Conservation (phyloP, 2,329 filamentous ascomycete genomes). For the Alternaria postmessia region DNA sequence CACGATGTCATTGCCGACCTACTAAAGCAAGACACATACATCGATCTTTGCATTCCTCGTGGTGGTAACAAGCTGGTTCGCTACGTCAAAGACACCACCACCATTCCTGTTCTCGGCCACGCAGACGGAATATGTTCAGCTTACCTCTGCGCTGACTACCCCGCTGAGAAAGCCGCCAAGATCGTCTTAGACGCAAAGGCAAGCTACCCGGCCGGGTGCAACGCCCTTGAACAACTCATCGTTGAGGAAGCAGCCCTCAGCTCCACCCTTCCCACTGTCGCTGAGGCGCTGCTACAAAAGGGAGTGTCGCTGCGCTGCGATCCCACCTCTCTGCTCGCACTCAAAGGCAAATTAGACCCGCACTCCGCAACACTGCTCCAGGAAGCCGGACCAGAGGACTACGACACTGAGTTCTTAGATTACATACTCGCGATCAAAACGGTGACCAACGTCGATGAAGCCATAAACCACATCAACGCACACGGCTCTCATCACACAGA, state of each 20-base stretch:
- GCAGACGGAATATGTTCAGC: conserved; percentile 91
- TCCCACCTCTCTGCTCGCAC: conserved; percentile 67
- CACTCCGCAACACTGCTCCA: conserved; percentile 62
- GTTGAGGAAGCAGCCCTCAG: conserved; percentile 76
- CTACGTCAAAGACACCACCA: conserved; percentile 88
- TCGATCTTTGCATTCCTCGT: conserved; percentile 94
- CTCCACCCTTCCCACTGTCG: conserved; percentile 74
- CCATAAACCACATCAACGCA: conserved; percentile 86
- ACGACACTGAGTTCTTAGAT: conserved; percentile 86
- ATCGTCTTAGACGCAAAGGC: conserved; percentile 92
- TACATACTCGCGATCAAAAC: conserved; percentile 85
- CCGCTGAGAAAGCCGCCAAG: conserved; percentile 72
- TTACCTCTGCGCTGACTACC: conserved; percentile 83
- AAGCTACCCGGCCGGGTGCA: conserved; percentile 94
- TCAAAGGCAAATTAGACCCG: conserved; percentile 59
- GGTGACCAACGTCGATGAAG: conserved; percentile 70
- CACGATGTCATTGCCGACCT: conserved; percentile 89
- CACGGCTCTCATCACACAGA: conserved; percentile 97
- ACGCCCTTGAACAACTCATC: conserved; percentile 89
- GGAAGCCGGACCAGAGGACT: conserved; percentile 75
- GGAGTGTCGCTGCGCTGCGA: conserved; percentile 89
- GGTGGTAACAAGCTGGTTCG: conserved; percentile 90
- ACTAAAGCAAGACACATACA: conserved; percentile 83
- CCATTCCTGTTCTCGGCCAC: conserved; percentile 94
- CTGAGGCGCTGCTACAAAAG: conserved; percentile 74